Conservation (phyloP, 2,329 filamentous ascomycete genomes). For the Penicillium psychrosexuale region DNA sequence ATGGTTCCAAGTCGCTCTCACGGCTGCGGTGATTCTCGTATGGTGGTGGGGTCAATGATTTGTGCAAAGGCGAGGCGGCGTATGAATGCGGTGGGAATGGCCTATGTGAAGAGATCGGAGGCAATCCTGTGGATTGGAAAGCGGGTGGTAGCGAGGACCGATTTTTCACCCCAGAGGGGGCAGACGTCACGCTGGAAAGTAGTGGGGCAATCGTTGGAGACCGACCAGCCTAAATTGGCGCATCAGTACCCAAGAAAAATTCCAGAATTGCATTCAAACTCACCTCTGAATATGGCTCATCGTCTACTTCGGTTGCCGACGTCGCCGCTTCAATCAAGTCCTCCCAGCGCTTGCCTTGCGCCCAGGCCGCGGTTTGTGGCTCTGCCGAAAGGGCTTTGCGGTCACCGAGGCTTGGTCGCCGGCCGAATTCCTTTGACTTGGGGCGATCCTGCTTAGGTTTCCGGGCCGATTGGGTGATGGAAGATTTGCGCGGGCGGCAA, state of each 20-base stretch:
- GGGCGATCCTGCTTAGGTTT: slow-evolving; percentile 77
- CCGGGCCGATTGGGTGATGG: slow-evolving; percentile 73
- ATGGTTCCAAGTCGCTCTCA: slow-evolving; percentile 67
- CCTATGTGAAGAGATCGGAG: slow-evolving; percentile 39
- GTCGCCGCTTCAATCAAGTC: slow-evolving; percentile 93
- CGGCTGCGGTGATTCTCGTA: slow-evolving; percentile 53
- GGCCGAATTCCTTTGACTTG: slow-evolving; percentile 70
- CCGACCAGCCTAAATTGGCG: slow-evolving; percentile 32
- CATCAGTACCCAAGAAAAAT: slow-evolving; percentile 47
- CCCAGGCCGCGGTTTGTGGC: slow-evolving; percentile 67
- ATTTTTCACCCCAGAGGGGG: slow-evolving; percentile 44
- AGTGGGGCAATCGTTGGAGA: slow-evolving; percentile 42
- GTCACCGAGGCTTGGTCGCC: slow-evolving; percentile 69
- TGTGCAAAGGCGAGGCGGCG: slow-evolving; percentile 85
- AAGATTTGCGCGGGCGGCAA: slow-evolving; percentile 76
- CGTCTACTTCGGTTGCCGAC: slow-evolving; percentile 84
- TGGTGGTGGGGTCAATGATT: slow-evolving; percentile 79
- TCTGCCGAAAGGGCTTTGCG: slow-evolving; percentile 85
- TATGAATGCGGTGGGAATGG: slow-evolving; percentile 56
- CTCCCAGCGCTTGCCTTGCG: slow-evolving; percentile 87
- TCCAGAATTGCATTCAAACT: slow-evolving; percentile 47
- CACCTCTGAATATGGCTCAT: slow-evolving; percentile 76
- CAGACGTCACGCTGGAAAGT: slow-evolving; percentile 39
- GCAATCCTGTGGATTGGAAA: slow-evolving; percentile 51
- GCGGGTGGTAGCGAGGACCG: slow-evolving; percentile 61